Conservation (phyloP, 495 filamentous ascomycete species). For the Cercophora scortea region DNA sequence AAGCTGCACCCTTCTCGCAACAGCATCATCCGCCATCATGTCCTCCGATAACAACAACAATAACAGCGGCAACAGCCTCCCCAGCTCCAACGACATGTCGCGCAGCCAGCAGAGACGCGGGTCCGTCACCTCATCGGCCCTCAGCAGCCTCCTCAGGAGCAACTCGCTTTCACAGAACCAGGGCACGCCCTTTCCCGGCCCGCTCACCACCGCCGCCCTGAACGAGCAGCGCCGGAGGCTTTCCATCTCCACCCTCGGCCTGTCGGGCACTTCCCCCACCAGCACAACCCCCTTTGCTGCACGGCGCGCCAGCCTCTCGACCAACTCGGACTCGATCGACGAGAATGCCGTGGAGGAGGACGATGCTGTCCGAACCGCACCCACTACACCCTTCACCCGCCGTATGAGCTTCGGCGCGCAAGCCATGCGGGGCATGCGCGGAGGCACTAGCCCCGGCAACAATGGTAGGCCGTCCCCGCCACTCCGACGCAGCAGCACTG, state of each 20-base stretch:
- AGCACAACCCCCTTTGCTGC: conserved; percentile 39
- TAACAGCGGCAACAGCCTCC: conserved; percentile 15
- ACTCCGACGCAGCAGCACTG: conserved; percentile 18
- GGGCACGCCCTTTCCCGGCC: conserved; percentile 46
- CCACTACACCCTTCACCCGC: conserved; percentile 70
- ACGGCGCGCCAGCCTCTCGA: conserved; percentile 69
- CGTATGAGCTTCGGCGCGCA: conserved; percentile 85
- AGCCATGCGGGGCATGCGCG: conserved; percentile 54
- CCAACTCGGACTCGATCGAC: conserved; percentile 69
- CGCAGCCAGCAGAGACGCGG: conserved; percentile 40
- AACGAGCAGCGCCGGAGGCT: conserved; percentile 75
- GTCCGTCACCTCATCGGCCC: conserved; percentile 46
- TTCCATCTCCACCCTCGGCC: conserved; percentile 77
- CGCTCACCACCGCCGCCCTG: conserved; percentile 58
- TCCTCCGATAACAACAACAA: conserved; percentile 30
- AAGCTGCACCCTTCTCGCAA: background rate
- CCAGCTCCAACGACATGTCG: conserved; percentile 24
- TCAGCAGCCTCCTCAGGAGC: conserved; percentile 48
- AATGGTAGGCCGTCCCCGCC: conserved; percentile 40
- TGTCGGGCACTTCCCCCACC: conserved; percentile 69
- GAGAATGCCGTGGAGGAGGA: conserved; percentile 83
- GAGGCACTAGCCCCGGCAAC: conserved; percentile 35
- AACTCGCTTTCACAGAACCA: conserved; percentile 35
- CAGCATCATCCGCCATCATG: conserved; percentile 21
- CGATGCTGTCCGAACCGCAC: conserved; percentile 44